Conservation (phyloP, 352 stramenopile species). For the Pythium folliculosum region DNA sequence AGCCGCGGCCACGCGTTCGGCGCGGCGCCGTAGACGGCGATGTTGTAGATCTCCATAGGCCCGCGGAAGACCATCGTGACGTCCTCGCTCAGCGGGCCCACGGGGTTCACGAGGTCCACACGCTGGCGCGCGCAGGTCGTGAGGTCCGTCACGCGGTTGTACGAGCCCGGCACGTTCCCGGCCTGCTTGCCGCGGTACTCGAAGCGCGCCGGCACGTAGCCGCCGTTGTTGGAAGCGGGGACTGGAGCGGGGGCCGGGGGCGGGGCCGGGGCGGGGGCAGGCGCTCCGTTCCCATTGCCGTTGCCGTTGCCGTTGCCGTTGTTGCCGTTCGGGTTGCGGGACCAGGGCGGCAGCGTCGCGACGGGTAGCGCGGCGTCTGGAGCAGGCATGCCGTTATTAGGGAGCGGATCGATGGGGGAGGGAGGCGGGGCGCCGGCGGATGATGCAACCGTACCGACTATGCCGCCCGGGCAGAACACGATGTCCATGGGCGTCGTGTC, state of each 20-base stretch:
- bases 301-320: not conserved
- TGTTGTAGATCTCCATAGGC: constrained; percentile 58
- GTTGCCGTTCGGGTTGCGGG: not conserved
- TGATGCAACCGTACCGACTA: constrained; percentile 1
- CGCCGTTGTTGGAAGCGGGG: too few relatives aligned
- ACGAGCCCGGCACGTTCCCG: constrained; percentile 23
- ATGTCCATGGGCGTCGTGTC: constrained; percentile 38
- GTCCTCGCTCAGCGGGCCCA: constrained; percentile 55
- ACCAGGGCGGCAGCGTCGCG: not conserved
- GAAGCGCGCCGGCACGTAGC: constrained; percentile 14
- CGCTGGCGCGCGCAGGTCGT: constrained; percentile 3
- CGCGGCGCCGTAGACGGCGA: constrained; percentile 44
- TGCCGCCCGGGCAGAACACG: constrained; percentile 37
- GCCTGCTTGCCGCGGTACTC: constrained; percentile 22
- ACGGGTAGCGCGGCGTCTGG: not conserved
- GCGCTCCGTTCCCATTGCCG: not conserved
- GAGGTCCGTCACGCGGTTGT: constrained; percentile 16
- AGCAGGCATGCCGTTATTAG: not conserved
- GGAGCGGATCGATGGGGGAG: not conserved
- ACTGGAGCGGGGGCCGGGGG: too few relatives aligned
- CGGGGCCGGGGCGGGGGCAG: too few relatives aligned
- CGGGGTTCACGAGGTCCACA: constrained; percentile 19
- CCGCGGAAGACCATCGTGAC: constrained; percentile 64
- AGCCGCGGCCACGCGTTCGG: constrained; percentile 36
- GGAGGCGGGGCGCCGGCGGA: too few relatives aligned